Conservation (phyloP, 805 yeast genomes). For the Ogataea philodendri region DNA sequence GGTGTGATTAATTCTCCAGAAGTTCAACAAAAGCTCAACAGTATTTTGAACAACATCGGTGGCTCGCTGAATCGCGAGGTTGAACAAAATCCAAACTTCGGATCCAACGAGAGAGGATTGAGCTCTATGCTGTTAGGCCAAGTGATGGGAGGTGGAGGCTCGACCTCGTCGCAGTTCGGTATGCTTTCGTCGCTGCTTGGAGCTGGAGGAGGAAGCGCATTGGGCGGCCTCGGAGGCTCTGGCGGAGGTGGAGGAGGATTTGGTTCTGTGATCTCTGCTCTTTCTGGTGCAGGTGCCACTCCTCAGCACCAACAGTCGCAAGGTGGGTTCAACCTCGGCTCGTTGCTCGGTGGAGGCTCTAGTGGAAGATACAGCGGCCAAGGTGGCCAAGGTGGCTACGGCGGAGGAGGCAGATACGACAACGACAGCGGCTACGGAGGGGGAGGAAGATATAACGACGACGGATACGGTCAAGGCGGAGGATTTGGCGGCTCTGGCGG, state of each 20-base stretch:
- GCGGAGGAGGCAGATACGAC: constrained; percentile 12
- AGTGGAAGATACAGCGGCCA: constrained; percentile 8
- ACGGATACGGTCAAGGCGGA: constrained; percentile 26
- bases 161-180: constrained; percentile 28
- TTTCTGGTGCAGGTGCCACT: constrained; percentile 28
- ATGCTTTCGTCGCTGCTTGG: constrained; percentile 28
- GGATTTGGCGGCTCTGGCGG: constrained; percentile 10
- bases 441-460: constrained; percentile 26
- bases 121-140: constrained; percentile 29
- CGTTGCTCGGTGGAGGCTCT: constrained; percentile 21
- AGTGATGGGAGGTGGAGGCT: constrained; percentile 26
- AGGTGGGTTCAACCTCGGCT: constrained; percentile 31
- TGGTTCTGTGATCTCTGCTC: constrained; percentile 25
- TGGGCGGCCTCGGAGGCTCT: constrained; percentile 1
- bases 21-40: constrained; percentile 28
- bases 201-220: constrained; percentile 7
- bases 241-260: constrained; percentile 20
- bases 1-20: constrained; percentile 34
- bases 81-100: constrained; percentile 20
- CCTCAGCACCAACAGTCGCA: constrained; percentile 21
- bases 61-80: constrained; percentile 24
- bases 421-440: constrained; percentile 26
- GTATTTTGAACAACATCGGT: constrained; percentile 24
- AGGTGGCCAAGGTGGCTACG: constrained; percentile 19
- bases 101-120: constrained; percentile 31